Evolutionary conservation across 768 basidiomycete species (phyloP).

Genomic region (Tricholoma sp.): DNA sequence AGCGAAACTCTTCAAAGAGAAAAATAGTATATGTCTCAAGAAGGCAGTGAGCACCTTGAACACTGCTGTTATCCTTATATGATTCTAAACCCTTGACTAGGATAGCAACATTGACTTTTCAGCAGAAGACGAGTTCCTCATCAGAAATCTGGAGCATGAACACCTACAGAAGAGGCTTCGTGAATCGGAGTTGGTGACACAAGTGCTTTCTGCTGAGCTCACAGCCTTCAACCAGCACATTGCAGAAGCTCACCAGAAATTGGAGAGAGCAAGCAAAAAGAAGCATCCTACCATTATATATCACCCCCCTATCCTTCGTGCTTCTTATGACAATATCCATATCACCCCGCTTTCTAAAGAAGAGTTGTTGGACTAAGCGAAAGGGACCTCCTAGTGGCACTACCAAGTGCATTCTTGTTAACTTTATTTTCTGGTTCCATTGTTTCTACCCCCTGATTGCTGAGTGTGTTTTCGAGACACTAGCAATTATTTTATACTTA

Average conservation of each 20-base stretch:
- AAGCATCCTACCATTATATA: not conserved
- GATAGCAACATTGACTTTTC: not conserved
- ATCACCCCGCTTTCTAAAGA: not conserved
- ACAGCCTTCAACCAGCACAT: not conserved
- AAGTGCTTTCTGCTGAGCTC: not conserved
- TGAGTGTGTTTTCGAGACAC: not conserved
- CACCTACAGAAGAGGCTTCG: not conserved
- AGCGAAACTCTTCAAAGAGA: too few relatives aligned
- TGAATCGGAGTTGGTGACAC: not conserved
- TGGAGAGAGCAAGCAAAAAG: too few relatives aligned
- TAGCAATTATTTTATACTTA: not conserved
- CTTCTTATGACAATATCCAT: not conserved
- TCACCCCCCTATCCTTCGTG: not conserved
- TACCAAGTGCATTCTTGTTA: too few relatives aligned
- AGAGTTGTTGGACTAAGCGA: not conserved
- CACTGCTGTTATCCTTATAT: too few relatives aligned
- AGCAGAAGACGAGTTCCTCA: not conserved
- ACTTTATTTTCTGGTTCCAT: not conserved
- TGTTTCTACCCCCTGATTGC: too few relatives aligned
- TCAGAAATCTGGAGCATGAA: not conserved
- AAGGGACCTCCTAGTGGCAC: too few relatives aligned
- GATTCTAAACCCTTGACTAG: too few relatives aligned
- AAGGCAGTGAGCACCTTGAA: too few relatives aligned
- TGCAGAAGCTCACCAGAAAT: not conserved
- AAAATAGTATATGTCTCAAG: too few relatives aligned